A percentile compares a stretch with the other conserved stretches of the same genome.
Conservation (phyloP, 768 basidiomycete species). For the Clavulina sp. region DNA sequence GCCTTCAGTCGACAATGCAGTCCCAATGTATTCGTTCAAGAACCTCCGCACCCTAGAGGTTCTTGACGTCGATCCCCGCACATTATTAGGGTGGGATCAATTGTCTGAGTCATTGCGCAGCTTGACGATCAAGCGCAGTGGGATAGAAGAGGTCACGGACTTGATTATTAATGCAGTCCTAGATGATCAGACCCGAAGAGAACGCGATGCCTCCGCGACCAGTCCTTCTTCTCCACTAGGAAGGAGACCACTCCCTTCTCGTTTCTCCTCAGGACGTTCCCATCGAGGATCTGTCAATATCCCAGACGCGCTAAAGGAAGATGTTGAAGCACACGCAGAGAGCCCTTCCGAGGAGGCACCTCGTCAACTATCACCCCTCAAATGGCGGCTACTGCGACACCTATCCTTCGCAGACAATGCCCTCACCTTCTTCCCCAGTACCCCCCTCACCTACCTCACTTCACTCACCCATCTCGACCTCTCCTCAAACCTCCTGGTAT, state of each 20-base stretch:
- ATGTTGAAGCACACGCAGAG: neutral
- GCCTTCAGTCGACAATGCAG: slow-evolving; percentile 49
- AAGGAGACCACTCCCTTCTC: neutral
- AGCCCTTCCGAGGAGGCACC: neutral
- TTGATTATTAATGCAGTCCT: slow-evolving; percentile 58
- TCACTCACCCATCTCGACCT: slow-evolving; percentile 72
- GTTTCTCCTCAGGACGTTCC: slow-evolving; percentile 10
- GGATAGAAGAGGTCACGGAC: slow-evolving; percentile 63
- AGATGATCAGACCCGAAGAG: slow-evolving; percentile 53
- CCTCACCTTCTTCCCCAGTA: slow-evolving; percentile 61
- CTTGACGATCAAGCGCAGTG: slow-evolving; percentile 61
- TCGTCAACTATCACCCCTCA: slow-evolving; percentile 32
- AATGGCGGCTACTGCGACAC: slow-evolving; percentile 62
- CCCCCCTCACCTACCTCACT: slow-evolving; percentile 45
- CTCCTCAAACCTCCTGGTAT: slow-evolving; percentile 78
- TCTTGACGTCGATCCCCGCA: slow-evolving; percentile 65
- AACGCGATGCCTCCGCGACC: slow-evolving; percentile 23
- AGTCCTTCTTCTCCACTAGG: too few species aligned
- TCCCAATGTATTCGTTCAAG: slow-evolving; percentile 76
- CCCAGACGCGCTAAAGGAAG: slow-evolving; percentile 37
- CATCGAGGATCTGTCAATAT: slow-evolving; percentile 37
- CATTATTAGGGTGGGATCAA: slow-evolving; percentile 68
- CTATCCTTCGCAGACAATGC: slow-evolving; percentile 66
- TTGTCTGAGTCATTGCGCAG: slow-evolving; percentile 51
- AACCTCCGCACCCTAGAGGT: slow-evolving; percentile 62